These are phyloP conservation scores for Boletus speciosus DNA, from an alignment of 768 basidiomycete genomes.

Conservation along the genomic window DNA sequence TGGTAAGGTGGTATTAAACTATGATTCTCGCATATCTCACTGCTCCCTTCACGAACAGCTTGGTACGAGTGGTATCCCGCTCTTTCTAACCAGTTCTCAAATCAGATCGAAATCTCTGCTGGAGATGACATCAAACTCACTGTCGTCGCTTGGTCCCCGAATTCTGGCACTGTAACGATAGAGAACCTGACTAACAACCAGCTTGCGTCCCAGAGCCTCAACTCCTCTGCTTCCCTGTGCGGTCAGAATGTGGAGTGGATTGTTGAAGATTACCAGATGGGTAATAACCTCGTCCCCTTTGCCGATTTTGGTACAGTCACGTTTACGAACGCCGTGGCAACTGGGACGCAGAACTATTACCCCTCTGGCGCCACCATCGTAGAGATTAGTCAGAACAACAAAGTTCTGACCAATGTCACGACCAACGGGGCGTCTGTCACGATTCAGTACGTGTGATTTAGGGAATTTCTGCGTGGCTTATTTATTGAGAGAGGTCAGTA, in stretches of 20 bases:
- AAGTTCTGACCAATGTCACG: background rate
- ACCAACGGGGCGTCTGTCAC: background rate
- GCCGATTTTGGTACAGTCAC: slow-evolving; percentile 3
- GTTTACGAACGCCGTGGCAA: background rate
- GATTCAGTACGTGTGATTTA: background rate
- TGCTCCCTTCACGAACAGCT: background rate
- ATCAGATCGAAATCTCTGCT: background rate
- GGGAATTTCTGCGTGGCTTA: background rate
- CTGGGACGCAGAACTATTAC: background rate
- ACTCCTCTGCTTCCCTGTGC: background rate
- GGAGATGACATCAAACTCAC: slow-evolving; percentile 3
- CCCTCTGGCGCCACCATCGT: background rate
- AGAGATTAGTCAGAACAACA: background rate
- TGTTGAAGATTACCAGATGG: background rate
- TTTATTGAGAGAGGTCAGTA: background rate
- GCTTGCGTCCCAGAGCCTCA: background rate
- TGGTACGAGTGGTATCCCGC: slow-evolving; percentile 12
- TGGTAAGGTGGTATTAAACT: background rate
- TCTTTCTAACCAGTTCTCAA: background rate
- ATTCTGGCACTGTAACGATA: background rate
- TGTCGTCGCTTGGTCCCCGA: background rate
- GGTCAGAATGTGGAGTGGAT: slow-evolving; percentile 8
- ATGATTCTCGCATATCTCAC: background rate
- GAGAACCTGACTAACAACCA: background rate
- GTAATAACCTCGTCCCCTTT: background rate